Conservation (phyloP, 139 green algal genomes). For the Asterochloris sp. region DNA sequence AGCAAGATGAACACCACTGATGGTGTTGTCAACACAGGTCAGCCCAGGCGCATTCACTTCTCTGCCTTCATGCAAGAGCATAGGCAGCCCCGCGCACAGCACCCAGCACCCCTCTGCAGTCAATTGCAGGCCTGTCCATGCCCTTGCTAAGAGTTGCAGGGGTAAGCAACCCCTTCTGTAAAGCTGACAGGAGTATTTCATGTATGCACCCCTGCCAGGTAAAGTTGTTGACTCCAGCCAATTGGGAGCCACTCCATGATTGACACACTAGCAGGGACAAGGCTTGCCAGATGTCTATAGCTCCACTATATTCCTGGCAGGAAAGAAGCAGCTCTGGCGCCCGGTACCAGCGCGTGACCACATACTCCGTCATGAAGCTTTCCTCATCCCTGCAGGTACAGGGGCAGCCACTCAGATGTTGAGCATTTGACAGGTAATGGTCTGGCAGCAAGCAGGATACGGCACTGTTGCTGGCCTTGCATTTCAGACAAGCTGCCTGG, state of each 20-base stretch:
- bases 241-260: neutral
- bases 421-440: neutral
- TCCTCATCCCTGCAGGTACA: conserved; percentile 53
- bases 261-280: neutral
- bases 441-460: neutral
- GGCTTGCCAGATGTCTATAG: conserved; percentile 62
- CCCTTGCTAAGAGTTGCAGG: neutral
- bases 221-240: neutral
- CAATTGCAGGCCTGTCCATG: too few relatives aligned
- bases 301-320: conserved; percentile 73
- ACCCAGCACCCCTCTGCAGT: too few relatives aligned
- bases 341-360: conserved; percentile 93
- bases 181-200: neutral
- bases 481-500: too few relatives aligned
- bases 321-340: conserved; percentile 89
- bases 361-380: conserved; percentile 94
- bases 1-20: neutral
- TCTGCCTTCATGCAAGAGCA: neutral
- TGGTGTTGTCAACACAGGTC: neutral
- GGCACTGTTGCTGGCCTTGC: too few relatives aligned
- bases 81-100: too few relatives aligned
- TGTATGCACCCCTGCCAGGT: too few relatives aligned
- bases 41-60: neutral
- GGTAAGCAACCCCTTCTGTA: too few relatives aligned
- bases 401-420: too few relatives aligned